These are phyloP conservation scores for Xylariomycetidae sp. DNA, from an alignment of 2,329 filamentous ascomycete genomes.

Conservation along the genomic window DNA sequence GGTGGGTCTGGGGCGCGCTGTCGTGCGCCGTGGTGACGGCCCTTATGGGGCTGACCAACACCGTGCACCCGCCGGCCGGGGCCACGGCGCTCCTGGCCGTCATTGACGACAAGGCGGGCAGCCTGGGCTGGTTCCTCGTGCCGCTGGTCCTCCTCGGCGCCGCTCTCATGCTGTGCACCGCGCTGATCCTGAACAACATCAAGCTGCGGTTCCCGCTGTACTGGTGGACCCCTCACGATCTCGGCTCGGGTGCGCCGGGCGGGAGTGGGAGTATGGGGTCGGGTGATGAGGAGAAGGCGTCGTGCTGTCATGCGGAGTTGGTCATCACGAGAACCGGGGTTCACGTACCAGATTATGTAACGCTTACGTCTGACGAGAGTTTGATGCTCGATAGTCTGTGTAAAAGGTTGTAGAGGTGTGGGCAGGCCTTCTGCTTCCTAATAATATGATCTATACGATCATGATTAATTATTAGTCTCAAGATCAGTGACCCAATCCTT, in stretches of 20 bases:
- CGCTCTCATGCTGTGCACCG: conserved; percentile 56
- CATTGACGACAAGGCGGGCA: conserved; percentile 46
- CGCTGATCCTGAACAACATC: conserved; percentile 65
- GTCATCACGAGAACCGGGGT: conserved; percentile 5
- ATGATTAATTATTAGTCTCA: too few relatives aligned
- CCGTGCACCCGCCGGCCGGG: conserved; percentile 69
- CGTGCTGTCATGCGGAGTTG: conserved; percentile 4
- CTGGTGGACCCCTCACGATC: conserved; percentile 59
- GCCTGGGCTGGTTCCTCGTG: conserved; percentile 65
- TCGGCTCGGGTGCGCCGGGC: conserved; percentile 1
- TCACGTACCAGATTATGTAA: conserved; percentile 8
- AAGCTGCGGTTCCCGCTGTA: conserved; percentile 63
- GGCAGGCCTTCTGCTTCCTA: too few relatives aligned
- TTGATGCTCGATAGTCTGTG: conserved; percentile 10
- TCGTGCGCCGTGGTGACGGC: conserved; percentile 59
- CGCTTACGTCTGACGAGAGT: conserved; percentile 10
- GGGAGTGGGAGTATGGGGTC: conserved; percentile 1
- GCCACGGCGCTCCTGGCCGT: conserved; percentile 69
- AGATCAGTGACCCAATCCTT: too few relatives aligned
- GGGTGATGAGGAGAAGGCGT: conserved; percentile 7
- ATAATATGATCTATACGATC: too few relatives aligned
- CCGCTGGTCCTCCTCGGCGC: conserved; percentile 58
- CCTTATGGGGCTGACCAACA: conserved; percentile 66
- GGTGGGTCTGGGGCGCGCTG: conserved; percentile 62
- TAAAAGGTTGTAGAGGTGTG: conserved; percentile 11